Base-by-base conservation (phyloP, 2,329 filamentous ascomycete species). In the Verticillium klebahnii region DNA sequence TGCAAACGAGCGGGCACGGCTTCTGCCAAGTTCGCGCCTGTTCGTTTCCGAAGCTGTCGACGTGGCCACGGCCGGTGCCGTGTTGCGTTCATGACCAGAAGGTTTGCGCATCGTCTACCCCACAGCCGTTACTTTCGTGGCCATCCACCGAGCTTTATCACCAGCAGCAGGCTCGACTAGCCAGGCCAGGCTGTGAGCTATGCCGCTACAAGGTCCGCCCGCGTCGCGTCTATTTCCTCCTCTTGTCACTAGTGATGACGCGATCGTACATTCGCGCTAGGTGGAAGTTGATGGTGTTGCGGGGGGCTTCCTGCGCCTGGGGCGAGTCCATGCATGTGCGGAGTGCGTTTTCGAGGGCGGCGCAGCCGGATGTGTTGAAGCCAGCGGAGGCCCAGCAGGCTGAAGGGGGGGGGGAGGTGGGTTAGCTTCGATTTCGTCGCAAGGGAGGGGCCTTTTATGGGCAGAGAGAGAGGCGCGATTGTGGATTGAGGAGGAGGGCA, bases 201-300 rank as follows among this genome's bases (percentile, higher is more conserved):
- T 29, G 29, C 29, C 29, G 29, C 29, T 29, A 29, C 29, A 29
- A 29, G 3, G 29, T 29, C 29, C 29, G 29, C 37, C 14, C 14
- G 17, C 37, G 17, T 15, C 64, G 17, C 39, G 32, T 57, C 69
- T 67, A 77, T 62, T 73, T 75, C 60, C 72, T 70, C 70, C 74
- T 78, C 65, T 23, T 55, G 40, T n/a, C 58, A 45, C 50, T 59
- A 45, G 40, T 31, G 40, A 59, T 93, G 85, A 84, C 87, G 80
- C 67, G 87, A 83, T 71, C 89, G 84, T 78, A 89, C 85, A 81
- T 96, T 81, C 95, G 86, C 67, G 85, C 85, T 54, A 98, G 81
- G 74, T 97, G 93, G 82, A 93, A 93, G 79, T 98, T 98, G 85
- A 98, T 93, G 75, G 88, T 94, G 80, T 89, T 92, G 73, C 86